phyloP scores from a whole-genome alignment of 495 filamentous ascomycete species.

The Penicillium lagena region DNA sequence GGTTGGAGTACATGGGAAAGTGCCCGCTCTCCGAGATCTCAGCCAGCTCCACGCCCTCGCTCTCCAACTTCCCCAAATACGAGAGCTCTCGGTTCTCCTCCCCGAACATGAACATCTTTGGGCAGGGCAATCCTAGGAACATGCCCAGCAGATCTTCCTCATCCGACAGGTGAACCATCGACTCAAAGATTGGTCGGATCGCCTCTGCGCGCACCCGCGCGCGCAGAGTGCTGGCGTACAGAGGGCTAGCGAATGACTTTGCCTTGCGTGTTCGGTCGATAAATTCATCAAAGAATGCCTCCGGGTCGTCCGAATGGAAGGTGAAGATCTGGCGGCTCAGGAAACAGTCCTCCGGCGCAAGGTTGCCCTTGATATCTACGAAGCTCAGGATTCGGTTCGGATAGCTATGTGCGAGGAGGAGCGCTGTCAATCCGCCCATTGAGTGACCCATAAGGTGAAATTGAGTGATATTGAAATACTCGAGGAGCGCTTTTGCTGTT shows the following conservation, averaged over 20 bases:
- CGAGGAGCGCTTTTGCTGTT: conserved; percentile 13
- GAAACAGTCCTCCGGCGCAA: conserved; percentile 26
- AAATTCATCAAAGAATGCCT: conserved; percentile 19
- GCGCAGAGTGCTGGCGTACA: conserved; percentile 20
- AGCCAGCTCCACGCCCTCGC: conserved; percentile 21
- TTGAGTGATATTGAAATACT: conserved; percentile 11
- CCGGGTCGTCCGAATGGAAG: conserved; percentile 10
- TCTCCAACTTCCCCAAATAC: conserved; percentile 13
- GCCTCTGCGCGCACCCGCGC: conserved; percentile 11
- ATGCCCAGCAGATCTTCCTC: conserved; percentile 12
- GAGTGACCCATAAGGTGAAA: conserved; percentile 25
- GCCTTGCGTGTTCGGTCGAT: conserved; percentile 13
- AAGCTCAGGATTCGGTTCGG: conserved; percentile 19
- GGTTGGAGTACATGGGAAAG: conserved; percentile 31
- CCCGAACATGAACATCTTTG: conserved; percentile 24
- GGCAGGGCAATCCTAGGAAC: conserved; percentile 14
- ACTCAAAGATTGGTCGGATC: conserved; percentile 18
- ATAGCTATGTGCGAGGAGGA: conserved; percentile 11
- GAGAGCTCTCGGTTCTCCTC: conserved; percentile 16
- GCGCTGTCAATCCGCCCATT: conserved; percentile 22
- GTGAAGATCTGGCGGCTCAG: conserved; percentile 22
- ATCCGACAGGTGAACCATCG: conserved; percentile 22
- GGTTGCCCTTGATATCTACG: conserved; percentile 25
- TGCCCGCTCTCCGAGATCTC: conserved; percentile 16
- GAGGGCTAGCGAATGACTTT: conserved; percentile 7